Base-by-base conservation (phyloP, 148 eudicot species). In the Vaccinium macrocarpon region DNA sequence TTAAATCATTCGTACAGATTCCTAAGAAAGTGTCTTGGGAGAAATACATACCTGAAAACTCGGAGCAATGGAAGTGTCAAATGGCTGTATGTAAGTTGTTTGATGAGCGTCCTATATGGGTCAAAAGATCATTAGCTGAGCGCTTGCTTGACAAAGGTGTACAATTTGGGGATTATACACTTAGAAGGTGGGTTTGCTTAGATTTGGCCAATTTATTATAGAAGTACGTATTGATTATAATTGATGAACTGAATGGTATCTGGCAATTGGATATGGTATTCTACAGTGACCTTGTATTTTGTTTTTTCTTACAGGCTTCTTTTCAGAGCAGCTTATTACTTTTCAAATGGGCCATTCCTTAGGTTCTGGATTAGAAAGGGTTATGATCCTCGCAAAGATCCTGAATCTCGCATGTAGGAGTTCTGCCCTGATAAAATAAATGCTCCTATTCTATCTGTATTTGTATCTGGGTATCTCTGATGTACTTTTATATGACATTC, bases 331-430 rank as follows among this genome's bases (percentile, higher is more conserved):
- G 97, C 98, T 78, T 97, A 97, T 88, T 97, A 97, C 87, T 97
- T 97, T 86, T 92, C 94, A 25, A 95, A 94, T 81, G 99, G 99
- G 75, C 99, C 99, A 74, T 97, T 90, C 84, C 96, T 88, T 86
- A 89, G 95, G 87, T 94, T 97, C 89, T 97, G 95, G 93, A 97
- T 97, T 81, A 90, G 90, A 82, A 97, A 95, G 89, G 99, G 99
- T 76, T 97, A 93, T 88, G 99, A 97, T 91, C 99, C 99, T 70
- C 97, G 99, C 86, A 93, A 91, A 85, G 98, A 97, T 88, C 95
- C 97, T 66, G 99, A 95, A 89, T 95, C 98, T 79, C 95, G 98
- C 82, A 87, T 95, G 98, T 97, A 87, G 91, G 93, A 81, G 29
- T 50, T 85, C 78, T 50, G 68, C 71, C 72, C 38, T n/a, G 25